A percentile compares a stretch with the other conserved stretches of the same genome.
These are phyloP conservation scores for Schizochytrium sp. DNA, from an alignment of 108 stramenopile genomes.

Conservation along the genomic window DNA sequence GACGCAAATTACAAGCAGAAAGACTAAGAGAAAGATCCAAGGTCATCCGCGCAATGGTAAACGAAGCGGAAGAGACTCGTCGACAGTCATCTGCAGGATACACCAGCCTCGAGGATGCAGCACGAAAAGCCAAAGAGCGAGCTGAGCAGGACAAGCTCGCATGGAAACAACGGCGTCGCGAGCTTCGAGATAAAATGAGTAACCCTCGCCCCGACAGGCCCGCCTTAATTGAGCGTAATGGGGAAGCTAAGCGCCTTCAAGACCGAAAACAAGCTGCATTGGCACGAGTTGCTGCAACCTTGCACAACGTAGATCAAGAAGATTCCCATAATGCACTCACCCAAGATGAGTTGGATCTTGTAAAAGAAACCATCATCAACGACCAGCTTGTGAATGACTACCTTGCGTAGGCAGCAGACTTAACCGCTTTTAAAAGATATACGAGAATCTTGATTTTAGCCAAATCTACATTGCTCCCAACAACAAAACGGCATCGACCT, in stretches of 20 bases:
- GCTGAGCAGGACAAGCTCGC: background rate
- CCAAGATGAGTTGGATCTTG: background rate
- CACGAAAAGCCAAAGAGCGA: background rate
- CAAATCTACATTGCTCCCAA: no score
- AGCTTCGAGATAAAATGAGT: background rate
- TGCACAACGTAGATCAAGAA: background rate
- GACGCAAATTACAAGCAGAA: background rate
- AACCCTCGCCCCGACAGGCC: background rate
- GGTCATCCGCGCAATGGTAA: slow-evolving; percentile 19
- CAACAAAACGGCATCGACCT: no score
- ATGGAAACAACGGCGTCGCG: slow-evolving; percentile 14
- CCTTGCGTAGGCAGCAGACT: no score
- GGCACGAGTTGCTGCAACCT: slow-evolving; percentile 39
- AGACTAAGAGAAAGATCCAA: background rate
- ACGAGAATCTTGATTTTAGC: no score
- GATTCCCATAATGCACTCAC: background rate
- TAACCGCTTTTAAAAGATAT: no score
- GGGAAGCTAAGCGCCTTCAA: background rate
- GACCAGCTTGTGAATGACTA: background rate
- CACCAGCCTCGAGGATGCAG: slow-evolving; percentile 32
- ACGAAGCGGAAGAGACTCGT: background rate
- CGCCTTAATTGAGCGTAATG: background rate
- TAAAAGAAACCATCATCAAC: background rate
- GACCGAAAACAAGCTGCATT: slow-evolving; percentile 9
- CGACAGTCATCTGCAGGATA: background rate